A percentile compares a stretch with the other conserved stretches of the same genome.
Conservation (phyloP, 352 stramenopile species). For the Phytophthora aleatoria region DNA sequence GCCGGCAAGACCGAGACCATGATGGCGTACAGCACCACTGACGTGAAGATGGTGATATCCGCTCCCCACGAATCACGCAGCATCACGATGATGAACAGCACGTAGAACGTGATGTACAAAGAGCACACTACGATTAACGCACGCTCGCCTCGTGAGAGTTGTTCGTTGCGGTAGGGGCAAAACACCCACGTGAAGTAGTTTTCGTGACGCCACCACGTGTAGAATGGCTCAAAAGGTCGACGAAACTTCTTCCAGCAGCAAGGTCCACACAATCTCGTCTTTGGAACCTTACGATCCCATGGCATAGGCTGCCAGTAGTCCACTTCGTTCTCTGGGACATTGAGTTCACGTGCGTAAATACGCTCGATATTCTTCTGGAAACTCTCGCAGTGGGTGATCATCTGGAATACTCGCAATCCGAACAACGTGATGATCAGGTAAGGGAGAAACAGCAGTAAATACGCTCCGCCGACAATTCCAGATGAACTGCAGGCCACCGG, state of each 20-base stretch:
- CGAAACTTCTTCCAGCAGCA: slow-evolving; percentile 78
- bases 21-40: slow-evolving; percentile 57
- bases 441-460: slow-evolving; percentile 64
- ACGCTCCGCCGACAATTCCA: slow-evolving; percentile 47
- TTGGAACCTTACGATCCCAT: slow-evolving; percentile 76
- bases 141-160: slow-evolving; percentile 55
- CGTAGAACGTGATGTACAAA: slow-evolving; percentile 80
- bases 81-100: slow-evolving; percentile 73
- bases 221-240: slow-evolving; percentile 65
- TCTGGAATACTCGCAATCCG: slow-evolving; percentile 65
- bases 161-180: slow-evolving; percentile 72
- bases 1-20: slow-evolving; percentile 56
- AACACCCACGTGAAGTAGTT: slow-evolving; percentile 85
- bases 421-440: slow-evolving; percentile 62
- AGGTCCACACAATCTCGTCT: slow-evolving; percentile 58
- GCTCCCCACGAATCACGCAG: slow-evolving; percentile 47
- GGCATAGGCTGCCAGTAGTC: slow-evolving; percentile 77
- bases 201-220: slow-evolving; percentile 79
- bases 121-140: slow-evolving; percentile 72
- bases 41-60: slow-evolving; percentile 44
- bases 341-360: slow-evolving; percentile 55
- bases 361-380: slow-evolving; percentile 67
- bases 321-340: slow-evolving; percentile 63
- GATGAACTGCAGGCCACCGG: slow-evolving; percentile 55
- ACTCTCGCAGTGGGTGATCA: slow-evolving; percentile 62